Conservation (phyloP, 2,329 filamentous ascomycete genomes). For the Paracamarosporium sp. region DNA sequence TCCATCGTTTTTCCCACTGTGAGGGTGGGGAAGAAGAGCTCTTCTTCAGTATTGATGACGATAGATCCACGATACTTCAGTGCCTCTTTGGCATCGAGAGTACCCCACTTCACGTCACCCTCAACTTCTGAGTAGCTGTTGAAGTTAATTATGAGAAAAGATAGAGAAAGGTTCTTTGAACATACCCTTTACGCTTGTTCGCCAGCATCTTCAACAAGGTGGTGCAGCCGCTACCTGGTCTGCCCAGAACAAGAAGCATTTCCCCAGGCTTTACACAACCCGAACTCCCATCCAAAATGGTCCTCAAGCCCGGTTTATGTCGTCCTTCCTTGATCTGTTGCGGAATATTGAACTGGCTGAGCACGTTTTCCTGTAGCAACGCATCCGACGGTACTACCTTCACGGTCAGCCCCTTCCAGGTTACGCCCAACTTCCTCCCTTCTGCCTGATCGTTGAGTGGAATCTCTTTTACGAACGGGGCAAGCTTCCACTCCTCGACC, state of each 20-base stretch:
- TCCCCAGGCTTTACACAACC: constrained; percentile 64
- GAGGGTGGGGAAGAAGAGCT: constrained; percentile 59
- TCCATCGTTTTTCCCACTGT: constrained; percentile 61
- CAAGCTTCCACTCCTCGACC: constrained; percentile 6
- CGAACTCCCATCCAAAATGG: constrained; percentile 63
- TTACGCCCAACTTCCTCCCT: constrained; percentile 10
- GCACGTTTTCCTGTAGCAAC: constrained; percentile 23
- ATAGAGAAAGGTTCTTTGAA: too few species aligned
- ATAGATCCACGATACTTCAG: constrained; percentile 63
- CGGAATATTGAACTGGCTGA: constrained; percentile 24
- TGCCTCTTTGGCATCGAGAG: constrained; percentile 50
- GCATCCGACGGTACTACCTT: constrained; percentile 19
- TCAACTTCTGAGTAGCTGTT: constrained; percentile 15
- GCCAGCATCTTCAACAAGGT: constrained; percentile 29
- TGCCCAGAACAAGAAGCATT: constrained; percentile 48
- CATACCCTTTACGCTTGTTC: constrained; percentile 3
- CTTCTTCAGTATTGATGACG: constrained; percentile 62
- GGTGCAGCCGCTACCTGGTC: constrained; percentile 62
- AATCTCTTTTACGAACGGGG: constrained; percentile 12
- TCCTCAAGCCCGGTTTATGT: constrained; percentile 14
- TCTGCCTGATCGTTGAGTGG: constrained; percentile 4
- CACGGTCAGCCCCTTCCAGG: constrained; percentile 25
- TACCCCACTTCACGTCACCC: constrained; percentile 60
- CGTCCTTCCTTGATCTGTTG: constrained; percentile 17
- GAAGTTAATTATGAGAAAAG: too few species aligned